Evolutionary conservation across 495 filamentous ascomycete genomes (phyloP), one percentile per base, ranked within the genome.

Genomic region (Penicillium coffeae): DNA sequence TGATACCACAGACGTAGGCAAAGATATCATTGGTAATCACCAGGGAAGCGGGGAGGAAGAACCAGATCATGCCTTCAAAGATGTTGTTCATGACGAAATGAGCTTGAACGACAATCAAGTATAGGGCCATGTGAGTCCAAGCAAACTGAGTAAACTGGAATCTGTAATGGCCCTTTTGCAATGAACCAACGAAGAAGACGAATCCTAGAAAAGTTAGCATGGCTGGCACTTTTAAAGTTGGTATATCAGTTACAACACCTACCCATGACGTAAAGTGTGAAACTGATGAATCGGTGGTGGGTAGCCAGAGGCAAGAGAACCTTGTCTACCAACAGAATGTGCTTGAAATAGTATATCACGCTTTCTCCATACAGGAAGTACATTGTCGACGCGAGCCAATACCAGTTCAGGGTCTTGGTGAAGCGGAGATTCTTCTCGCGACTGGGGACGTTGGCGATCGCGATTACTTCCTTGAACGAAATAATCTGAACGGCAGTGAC

Each of bases 11-110:
- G 51, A 99, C 80, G 61, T 99, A 99, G 62, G 94, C 94, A 60
- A 95, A 97, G 51, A 97, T 99, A 66, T 99, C 94, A 62, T 99
- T 99, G 32, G 88, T 95, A 60, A 97, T 96, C 58, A 99, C 94
- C 46, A 99, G 78, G 21, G 88, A 86, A 2, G 89, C 91, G 2
- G 94, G 94, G 38, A 99, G 76, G 80, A 99, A 96, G 78, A 99
- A 97, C 94, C 94, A 99, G 65, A 99, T 93, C 89, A 99, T 90
- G 69, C 94, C 94, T 72, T 99, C 94, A 66, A 99, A 92, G 50
- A 97, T 85, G 70, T 97, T 99, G 76, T 99, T 97, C 87, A 99
- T 96, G 68, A 99, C 89, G 63, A 99, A 99, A 68, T 99, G 94
- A 18, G 94, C 90, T 66, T 99, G 94, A 10, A 96, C 89, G 19